Conservation (phyloP, 768 basidiomycete species). For the Tremella yokohamensis region DNA sequence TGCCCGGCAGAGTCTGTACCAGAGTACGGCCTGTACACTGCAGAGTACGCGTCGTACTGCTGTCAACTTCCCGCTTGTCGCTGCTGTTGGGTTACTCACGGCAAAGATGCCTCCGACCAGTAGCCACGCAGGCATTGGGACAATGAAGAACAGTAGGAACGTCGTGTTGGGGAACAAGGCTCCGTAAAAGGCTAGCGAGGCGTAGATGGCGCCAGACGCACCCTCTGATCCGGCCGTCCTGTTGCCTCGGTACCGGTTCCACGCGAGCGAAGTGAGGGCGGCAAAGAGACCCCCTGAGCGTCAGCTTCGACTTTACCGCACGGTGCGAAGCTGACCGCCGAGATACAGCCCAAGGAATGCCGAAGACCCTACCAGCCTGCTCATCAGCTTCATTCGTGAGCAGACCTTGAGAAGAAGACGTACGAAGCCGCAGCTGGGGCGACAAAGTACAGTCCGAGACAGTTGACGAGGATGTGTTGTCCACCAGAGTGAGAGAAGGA, state of each 20-base stretch:
- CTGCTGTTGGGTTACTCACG: constrained; percentile 21
- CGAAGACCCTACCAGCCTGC: constrained; percentile 43
- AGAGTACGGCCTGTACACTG: constrained; percentile 26
- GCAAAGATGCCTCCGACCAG: constrained; percentile 47
- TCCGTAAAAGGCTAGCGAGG: constrained; percentile 45
- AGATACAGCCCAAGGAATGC: constrained; percentile 48
- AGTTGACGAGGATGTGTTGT: constrained; percentile 48
- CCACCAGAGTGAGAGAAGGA: constrained; percentile 47
- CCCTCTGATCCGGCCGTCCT: constrained; percentile 41
- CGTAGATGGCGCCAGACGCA: constrained; percentile 49
- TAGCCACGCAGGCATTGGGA: constrained; percentile 48
- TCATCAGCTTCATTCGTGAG: neutral
- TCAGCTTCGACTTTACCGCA: neutral
- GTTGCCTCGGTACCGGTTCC: constrained; percentile 34
- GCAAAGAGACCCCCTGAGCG: constrained; percentile 37
- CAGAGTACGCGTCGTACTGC: constrained; percentile 44
- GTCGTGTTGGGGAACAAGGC: constrained; percentile 43
- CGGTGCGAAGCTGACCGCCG: constrained; percentile 27
- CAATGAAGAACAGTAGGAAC: constrained; percentile 47
- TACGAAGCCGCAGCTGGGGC: constrained; percentile 43
- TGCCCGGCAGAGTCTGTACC: constrained; percentile 47
- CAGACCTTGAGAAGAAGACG: neutral
- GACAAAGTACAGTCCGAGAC: constrained; percentile 47
- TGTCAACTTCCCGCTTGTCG: neutral
- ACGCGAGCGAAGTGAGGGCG: constrained; percentile 35